Base-by-base conservation (phyloP, 345 rosid species). In the Cochlearia excelsa region DNA sequence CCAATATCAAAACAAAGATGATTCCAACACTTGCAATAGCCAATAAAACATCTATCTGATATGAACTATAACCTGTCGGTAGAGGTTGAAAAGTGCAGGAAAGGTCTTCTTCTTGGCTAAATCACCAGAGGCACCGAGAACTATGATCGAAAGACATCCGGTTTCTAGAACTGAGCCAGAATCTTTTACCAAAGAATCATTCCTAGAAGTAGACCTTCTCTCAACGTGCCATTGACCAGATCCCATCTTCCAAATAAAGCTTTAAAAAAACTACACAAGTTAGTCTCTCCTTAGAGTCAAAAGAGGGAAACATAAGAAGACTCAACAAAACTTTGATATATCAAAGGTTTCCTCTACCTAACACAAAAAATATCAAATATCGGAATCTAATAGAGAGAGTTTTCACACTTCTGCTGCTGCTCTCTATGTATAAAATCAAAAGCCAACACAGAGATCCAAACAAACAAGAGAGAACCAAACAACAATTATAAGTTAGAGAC, bases 71-170 rank as follows among this genome's bases (percentile, higher is more conserved):
- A 93, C 99, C 95, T 84, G 92, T 26, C 90, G 85, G 68, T 82
- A 94, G 39, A 94, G 81, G 27, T 96, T 93, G 46, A 94, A 94
- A 68, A 94, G 99, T 2, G 97, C 99, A 65, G 97, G 99, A 68
- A 94, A 94, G 67, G 92, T 94, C 86, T 90, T 94, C 75, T 94
- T 94, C 84, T 94, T 90, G 34, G 99, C 99, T 63, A 94, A 97
- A 80, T 94, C 99, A 69, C 97, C 99, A 31, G 96, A 94, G 26
- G 99, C 97, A 69, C 97, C 99, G 51, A 94, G 95, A 2, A 94
- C 88, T 9, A 87, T 73, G 38, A 94, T 81, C 6, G 97, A 87
- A 61, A 93, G 90, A 75, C 95, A 82, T 30, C 99, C 97, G 43
- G 82, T 77, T 79, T 85, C 99, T 3, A 69, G 52, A 59, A 61